Evolutionary conservation across 2,329 filamentous ascomycete genomes (phyloP).

Genomic region (Metarhizium anisopliae): DNA sequence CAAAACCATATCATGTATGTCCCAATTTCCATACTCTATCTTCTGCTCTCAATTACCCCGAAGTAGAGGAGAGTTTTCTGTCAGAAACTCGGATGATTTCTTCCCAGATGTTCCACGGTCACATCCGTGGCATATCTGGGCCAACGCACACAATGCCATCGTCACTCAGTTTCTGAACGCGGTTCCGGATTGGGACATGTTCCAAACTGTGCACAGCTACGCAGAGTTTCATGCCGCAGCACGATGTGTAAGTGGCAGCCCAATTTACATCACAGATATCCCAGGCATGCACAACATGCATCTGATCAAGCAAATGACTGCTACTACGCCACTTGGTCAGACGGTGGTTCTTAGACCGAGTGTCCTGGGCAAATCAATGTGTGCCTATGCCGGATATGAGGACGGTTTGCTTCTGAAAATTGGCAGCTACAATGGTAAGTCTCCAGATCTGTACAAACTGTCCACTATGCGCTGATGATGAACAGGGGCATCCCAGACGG

Average conservation of each 20-base stretch:
- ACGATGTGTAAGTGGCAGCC: constrained; percentile 80
- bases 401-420: constrained; percentile 68
- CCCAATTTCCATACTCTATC: constrained; percentile 74
- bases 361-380: constrained; percentile 60
- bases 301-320: constrained; percentile 75
- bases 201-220: constrained; percentile 57
- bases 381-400: constrained; percentile 68
- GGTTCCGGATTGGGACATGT: constrained; percentile 75
- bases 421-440: constrained; percentile 62
- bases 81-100: constrained; percentile 87
- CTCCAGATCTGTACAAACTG: not conserved
- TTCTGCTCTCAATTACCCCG: constrained; percentile 75
- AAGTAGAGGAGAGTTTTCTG: constrained; percentile 63
- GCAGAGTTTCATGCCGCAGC: constrained; percentile 83
- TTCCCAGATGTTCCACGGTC: constrained; percentile 74
- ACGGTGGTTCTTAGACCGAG: constrained; percentile 78
- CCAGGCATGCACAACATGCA: constrained; percentile 71
- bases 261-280: constrained; percentile 87
- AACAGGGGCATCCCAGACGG: constrained; percentile 46
- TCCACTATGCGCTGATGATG: not conserved
- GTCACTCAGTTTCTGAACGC: constrained; percentile 79
- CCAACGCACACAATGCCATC: constrained; percentile 82
- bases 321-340: constrained; percentile 57
- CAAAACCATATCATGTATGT: constrained; percentile 89
- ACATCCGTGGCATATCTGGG: constrained; percentile 92